Evolutionary conservation across 306 rosid species (phyloP).

Genomic region (Glycine latifolia): DNA sequence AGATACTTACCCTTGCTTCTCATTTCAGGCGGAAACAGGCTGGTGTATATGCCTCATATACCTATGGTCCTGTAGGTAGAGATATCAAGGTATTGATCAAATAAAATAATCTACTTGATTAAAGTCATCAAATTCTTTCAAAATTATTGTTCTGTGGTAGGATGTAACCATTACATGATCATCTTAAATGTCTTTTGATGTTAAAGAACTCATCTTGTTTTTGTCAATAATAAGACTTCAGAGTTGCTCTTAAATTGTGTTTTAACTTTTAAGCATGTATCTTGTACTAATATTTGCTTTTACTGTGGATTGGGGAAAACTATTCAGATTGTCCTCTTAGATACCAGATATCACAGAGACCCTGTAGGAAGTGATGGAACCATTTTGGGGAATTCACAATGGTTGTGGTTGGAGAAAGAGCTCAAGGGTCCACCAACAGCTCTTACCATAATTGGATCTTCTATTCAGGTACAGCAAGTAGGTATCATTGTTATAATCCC

Average conservation of each 20-base stretch:
- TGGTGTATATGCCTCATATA: conserved; percentile 79
- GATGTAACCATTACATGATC: background rate
- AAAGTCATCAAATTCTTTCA: background rate
- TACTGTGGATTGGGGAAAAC: conserved; percentile 24
- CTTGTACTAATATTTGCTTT: conserved; percentile 38
- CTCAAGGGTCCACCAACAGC: conserved; percentile 68
- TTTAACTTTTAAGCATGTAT: conserved; percentile 32
- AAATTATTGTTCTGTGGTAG: conserved; percentile 2
- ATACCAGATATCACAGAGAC: conserved; percentile 90
- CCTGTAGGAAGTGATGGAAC: conserved; percentile 76
- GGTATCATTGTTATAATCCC: conserved; percentile 13
- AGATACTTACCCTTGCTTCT: conserved; percentile 40
- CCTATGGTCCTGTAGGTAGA: conserved; percentile 71
- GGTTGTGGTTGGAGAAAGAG: conserved; percentile 84
- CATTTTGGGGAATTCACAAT: conserved; percentile 74
- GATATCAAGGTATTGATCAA: conserved; percentile 68
- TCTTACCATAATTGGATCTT: conserved; percentile 77
- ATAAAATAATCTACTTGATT: conserved; percentile 8
- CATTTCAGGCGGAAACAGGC: conserved; percentile 75
- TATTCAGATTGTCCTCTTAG: conserved; percentile 59
- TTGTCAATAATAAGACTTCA: background rate
- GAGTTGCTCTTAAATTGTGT: background rate
- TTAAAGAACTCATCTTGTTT: background rate
- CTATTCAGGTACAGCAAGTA: conserved; percentile 71
- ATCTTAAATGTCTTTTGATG: conserved; percentile 7